These are phyloP conservation scores for Amaranthus tricolor DNA, from an alignment of 179 eudicot species.

Conservation along the genomic window DNA sequence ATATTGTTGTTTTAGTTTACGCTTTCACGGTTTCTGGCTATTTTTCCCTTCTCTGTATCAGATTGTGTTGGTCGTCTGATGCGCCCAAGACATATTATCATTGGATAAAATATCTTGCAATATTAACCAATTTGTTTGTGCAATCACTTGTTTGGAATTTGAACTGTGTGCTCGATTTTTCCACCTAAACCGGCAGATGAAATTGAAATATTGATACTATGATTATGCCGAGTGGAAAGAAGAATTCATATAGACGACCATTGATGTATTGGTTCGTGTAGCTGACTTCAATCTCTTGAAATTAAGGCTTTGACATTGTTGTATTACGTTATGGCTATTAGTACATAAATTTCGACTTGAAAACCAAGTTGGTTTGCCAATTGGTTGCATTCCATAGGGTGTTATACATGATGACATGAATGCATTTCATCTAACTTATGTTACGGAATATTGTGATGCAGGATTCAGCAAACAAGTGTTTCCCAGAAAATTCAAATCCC, in stretches of 20 bases:
- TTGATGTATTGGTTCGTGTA: background rate
- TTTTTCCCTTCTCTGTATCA: too few species aligned
- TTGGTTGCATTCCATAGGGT: background rate
- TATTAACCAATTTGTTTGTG: background rate
- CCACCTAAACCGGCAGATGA: too few species aligned
- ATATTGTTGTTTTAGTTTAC: background rate
- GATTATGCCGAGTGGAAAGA: too few species aligned
- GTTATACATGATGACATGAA: background rate
- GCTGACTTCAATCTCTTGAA: background rate
- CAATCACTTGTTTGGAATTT: too few species aligned
- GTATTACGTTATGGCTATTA: background rate
- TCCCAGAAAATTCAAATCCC: background rate
- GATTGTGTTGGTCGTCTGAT: too few species aligned
- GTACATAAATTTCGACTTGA: background rate
- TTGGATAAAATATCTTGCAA: background rate
- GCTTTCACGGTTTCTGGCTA: background rate
- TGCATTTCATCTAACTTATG: too few species aligned
- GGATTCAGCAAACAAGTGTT: background rate
- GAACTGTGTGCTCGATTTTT: too few species aligned
- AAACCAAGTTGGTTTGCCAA: background rate
- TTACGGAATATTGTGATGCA: background rate
- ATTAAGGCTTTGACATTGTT: background rate
- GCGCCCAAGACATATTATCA: too few species aligned
- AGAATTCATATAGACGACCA: background rate
- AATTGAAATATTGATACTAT: too few species aligned